Evolutionary conservation across 371 early-diverging fungal species (phyloP).

Genomic region (Nosema granulosis): DNA sequence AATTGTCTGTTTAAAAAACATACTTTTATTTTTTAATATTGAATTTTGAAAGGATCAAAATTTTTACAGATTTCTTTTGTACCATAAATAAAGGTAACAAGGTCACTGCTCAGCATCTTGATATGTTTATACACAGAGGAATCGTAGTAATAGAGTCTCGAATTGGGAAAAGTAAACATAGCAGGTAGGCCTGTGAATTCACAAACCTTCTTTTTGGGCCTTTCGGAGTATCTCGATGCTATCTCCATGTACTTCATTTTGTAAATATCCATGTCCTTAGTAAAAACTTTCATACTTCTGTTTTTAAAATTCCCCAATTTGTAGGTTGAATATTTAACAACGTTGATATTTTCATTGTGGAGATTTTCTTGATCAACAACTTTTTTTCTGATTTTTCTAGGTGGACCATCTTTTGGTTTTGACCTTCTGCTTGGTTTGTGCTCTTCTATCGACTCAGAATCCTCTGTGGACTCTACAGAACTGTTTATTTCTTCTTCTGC

Average conservation of each 20-base stretch:
- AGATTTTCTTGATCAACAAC: no score
- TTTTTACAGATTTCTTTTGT: slow-evolving; percentile 25
- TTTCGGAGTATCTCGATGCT: slow-evolving; percentile 42
- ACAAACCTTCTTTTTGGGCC: slow-evolving; percentile 60
- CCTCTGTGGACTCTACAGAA: no score
- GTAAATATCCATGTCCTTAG: neutral
- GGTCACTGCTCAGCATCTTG: slow-evolving; percentile 29
- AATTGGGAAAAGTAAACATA: slow-evolving; percentile 62
- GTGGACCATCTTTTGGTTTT: no score
- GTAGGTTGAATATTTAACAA: slow-evolving; percentile 8
- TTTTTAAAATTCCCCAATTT: slow-evolving; percentile 18
- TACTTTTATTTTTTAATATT: neutral
- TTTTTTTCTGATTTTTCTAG: no score
- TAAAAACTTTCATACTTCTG: slow-evolving; percentile 12
- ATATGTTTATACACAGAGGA: slow-evolving; percentile 61
- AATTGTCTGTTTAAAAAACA: no score
- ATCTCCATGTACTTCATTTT: slow-evolving; percentile 43
- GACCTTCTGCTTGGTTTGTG: no score
- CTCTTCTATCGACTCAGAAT: no score
- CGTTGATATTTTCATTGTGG: slow-evolving; percentile 3
- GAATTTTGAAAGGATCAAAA: slow-evolving; percentile 16
- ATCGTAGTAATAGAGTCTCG: slow-evolving; percentile 60
- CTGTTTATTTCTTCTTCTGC: no score
- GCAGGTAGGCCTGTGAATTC: slow-evolving; percentile 66
- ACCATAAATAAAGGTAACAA: slow-evolving; percentile 23